Percentiles rank a stretch among this genome's conserved stretches.
Evolutionary conservation across 352 stramenopile genomes (phyloP).

Genomic region (Pythium brachiatum): DNA sequence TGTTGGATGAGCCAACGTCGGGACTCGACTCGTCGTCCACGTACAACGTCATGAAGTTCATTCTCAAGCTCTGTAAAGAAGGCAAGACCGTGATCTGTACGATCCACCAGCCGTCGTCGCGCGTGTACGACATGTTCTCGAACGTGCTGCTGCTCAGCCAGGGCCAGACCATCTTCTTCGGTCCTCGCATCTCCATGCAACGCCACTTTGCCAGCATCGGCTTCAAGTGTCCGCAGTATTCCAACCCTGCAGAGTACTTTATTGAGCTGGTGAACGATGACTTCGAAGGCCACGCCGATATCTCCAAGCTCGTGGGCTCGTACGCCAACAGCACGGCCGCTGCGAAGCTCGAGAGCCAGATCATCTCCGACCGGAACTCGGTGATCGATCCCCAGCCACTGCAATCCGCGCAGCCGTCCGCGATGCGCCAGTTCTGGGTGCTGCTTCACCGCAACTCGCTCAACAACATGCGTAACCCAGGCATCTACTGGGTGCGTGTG

Average conservation of each 20-base stretch:
- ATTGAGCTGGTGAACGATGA: slow-evolving; percentile 38
- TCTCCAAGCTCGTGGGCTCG: slow-evolving; percentile 12
- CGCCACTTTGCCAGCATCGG: slow-evolving; percentile 48
- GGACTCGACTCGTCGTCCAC: slow-evolving; percentile 90
- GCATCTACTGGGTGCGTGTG: slow-evolving; percentile 65
- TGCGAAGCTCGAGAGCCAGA: neutral
- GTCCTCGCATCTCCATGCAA: slow-evolving; percentile 48
- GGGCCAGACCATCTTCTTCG: slow-evolving; percentile 89
- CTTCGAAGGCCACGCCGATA: slow-evolving; percentile 34
- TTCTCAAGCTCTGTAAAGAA: slow-evolving; percentile 45
- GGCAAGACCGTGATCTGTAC: slow-evolving; percentile 74
- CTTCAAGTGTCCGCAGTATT: slow-evolving; percentile 57
- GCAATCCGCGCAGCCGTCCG: slow-evolving; percentile 37
- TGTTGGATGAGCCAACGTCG: slow-evolving; percentile 94
- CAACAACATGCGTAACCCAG: slow-evolving; percentile 64
- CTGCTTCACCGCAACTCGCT: slow-evolving; percentile 48
- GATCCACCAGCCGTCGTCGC: slow-evolving; percentile 86
- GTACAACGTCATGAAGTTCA: slow-evolving; percentile 81
- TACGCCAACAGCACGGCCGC: slow-evolving; percentile 1
- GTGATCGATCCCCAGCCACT: slow-evolving; percentile 37
- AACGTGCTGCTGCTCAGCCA: slow-evolving; percentile 57
- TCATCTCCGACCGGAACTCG: slow-evolving; percentile 30
- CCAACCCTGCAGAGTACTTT: slow-evolving; percentile 51
- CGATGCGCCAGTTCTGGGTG: slow-evolving; percentile 50
- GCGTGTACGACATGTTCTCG: slow-evolving; percentile 61